phyloP scores from a whole-genome alignment of 108 stramenopile species.

The Fistulifera pelliculosa region DNA sequence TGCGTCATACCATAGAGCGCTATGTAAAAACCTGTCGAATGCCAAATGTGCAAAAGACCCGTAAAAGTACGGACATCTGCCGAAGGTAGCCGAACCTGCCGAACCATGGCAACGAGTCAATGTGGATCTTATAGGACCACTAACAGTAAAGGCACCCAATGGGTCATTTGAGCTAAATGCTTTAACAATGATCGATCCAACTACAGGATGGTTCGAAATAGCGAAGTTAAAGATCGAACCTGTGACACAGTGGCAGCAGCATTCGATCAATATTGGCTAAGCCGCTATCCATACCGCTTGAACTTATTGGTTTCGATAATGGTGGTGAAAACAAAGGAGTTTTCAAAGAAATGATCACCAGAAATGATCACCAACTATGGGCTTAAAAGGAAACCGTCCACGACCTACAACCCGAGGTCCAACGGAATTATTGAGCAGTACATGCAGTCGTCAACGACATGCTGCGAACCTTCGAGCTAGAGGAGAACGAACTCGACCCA shows the following conservation, averaged over 20 bases:
- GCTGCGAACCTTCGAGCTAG: slow-evolving; percentile 9
- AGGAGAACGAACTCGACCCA: slow-evolving; percentile 5
- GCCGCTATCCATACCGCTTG: slow-evolving; percentile 30
- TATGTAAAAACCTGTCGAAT: slow-evolving; percentile 18
- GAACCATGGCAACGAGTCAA: slow-evolving; percentile 22
- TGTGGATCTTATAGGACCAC: slow-evolving; percentile 29
- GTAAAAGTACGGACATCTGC: slow-evolving; percentile 25
- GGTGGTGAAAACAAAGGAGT: slow-evolving; percentile 31
- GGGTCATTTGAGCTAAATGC: slow-evolving; percentile 20
- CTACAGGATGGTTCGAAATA: slow-evolving; percentile 37
- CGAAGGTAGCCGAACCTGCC: slow-evolving; percentile 12
- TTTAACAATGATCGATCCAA: slow-evolving; percentile 37
- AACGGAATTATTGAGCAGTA: slow-evolving; percentile 30
- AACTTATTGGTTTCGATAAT: slow-evolving; percentile 19
- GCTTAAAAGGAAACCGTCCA: slow-evolving; percentile 20
- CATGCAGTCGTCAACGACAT: slow-evolving; percentile 22
- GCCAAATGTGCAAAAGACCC: slow-evolving; percentile 17
- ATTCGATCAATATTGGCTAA: slow-evolving; percentile 22
- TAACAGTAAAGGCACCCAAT: not conserved
- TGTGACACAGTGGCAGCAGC: slow-evolving; percentile 7
- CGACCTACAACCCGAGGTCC: slow-evolving; percentile 30
- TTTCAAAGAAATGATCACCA: slow-evolving; percentile 4
- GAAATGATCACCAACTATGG: too few species aligned
- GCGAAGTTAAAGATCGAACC: slow-evolving; percentile 19
- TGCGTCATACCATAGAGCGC: slow-evolving; percentile 10